Conservation (phyloP, 106 monocot species). For the Xerophyta viscosa region DNA sequence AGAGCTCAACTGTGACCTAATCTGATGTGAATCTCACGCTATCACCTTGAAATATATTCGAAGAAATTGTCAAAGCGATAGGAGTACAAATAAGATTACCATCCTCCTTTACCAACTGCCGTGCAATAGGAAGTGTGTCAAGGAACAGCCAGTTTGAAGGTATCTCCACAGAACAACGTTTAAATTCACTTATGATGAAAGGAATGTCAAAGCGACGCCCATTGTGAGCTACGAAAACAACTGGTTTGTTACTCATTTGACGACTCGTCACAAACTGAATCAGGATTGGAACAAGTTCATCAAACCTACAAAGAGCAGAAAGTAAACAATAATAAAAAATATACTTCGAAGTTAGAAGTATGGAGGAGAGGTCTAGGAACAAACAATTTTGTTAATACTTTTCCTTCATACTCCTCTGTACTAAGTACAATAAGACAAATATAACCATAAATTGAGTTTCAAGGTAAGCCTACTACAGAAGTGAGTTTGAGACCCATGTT, state of each 20-base stretch:
- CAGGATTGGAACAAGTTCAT: conserved; percentile 69
- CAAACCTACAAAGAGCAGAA: conserved; percentile 54
- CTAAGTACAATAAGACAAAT: no score
- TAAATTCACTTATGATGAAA: conserved; percentile 74
- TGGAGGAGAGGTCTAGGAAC: no score
- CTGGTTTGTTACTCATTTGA: conserved; percentile 52
- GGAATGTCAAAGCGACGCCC: conserved; percentile 83
- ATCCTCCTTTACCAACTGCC: conserved; percentile 53
- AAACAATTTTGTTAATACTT: no score
- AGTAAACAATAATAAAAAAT: no score
- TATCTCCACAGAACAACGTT: conserved; percentile 49
- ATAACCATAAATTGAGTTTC: no score
- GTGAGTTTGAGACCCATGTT: no score
- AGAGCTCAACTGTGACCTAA: no score
- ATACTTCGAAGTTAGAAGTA: no score
- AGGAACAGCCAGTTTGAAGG: conserved; percentile 78
- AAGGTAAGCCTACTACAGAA: no score
- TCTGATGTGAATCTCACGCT: background rate
- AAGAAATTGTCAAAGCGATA: no score
- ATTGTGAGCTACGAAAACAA: conserved; percentile 79
- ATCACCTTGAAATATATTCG: background rate
- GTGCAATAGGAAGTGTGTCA: conserved; percentile 75
- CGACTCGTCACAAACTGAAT: conserved; percentile 59
- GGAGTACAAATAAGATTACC: conserved; percentile 49
- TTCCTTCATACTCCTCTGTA: no score